Evolutionary conservation across 768 basidiomycete species (phyloP), one percentile per base, ranked within the genome.

Genomic region (Tulasnella calospora): DNA sequence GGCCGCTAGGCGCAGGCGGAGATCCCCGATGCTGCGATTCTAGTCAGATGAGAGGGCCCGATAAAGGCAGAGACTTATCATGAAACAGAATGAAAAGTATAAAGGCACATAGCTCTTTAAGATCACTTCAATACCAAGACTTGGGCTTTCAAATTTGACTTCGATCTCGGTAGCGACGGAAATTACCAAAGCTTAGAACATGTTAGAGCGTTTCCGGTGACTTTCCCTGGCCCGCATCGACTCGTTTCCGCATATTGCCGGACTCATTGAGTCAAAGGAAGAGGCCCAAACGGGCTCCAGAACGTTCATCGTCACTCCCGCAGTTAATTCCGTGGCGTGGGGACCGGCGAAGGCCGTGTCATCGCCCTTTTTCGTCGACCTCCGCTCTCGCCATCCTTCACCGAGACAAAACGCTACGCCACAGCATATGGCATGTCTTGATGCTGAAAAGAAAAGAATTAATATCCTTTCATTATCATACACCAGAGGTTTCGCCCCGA

Each of bases 321-420:
- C 10, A 67, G n/a, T 67, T 67, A 9, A 67, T 67, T 67, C 61
- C 47, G 61, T 67, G 61, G 61, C 61, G 61, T 67, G 61, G 61
- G 61, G 61, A 67, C 27, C 61, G 61, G 61, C 21, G 61, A 67
- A 30, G 23, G 55, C 55, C 55, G 55, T 30, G 27, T 57, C 55
- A 57, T 23, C 23, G 19, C 19, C 61, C n/a, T 33, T 33, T 67
- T 67, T 67, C 15, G n/a, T 57, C 55, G 55, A 23, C 55, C 23
- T 27, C 27, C 51, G 8, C 51, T 9, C 51, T n/a, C 51, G n/a
- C n/a, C n/a, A n/a, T n/a, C n/a, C n/a, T n/a, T 33, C 61, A 15
- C 61, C 4, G 61, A 67, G 61, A 67, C 30, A 67, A 33, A 33
- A 15, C 33, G 57, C 9, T 9, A 67, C 2, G 61, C 61, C 61